Evolutionary conservation across 2,329 filamentous ascomycete genomes (phyloP), one percentile per base, ranked within the genome.

Genomic region (Xylaria sp.): DNA sequence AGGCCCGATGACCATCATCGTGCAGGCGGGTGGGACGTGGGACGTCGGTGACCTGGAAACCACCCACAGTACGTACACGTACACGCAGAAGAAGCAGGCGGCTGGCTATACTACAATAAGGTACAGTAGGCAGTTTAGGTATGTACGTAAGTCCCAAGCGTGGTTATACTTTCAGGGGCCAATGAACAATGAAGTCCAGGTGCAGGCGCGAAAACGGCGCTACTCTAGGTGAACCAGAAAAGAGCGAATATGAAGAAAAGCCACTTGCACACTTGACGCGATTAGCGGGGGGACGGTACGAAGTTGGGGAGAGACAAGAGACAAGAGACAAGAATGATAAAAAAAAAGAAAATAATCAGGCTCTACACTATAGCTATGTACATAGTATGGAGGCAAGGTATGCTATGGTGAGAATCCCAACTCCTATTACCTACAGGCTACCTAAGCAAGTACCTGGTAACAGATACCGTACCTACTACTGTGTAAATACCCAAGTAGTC

Each of bases 1-100:
- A 43, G 62, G 55, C 64, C 64, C 62, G 54, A 65, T 66, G 64
- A 66, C 62, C 64, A 58, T 53, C 21, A 65, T 59, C 58, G 43
- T 54, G 64, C 64, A 66, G 58, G 54, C 7, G 44, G 25, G 46
- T 33, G 46, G 56, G 29, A 38, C 40, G 62, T 66, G 63, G 63
- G 63, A 65, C 63, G 63, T 38, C 41, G 47, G 37, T 48, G 43
- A 54, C 59, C 29, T 54, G 37, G 54, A 49, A 40, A 37, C 51
- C 27, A 43, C 53, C 44, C 53, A 53, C 49, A 55, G 53, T 57
- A 56, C 43, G 40, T 23, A 51, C 11, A 41, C 11, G 19, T 19
- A 47, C 17, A 15, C 29, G 17, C 23, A 21, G 46, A 41, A 46
- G 37, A 55, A 21, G 52, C 40, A n/a, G 29, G 51, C 27, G 33